Evolutionary conservation across 2,329 filamentous ascomycete genomes (phyloP).

Genomic region (Taxawa tesnikishii): DNA sequence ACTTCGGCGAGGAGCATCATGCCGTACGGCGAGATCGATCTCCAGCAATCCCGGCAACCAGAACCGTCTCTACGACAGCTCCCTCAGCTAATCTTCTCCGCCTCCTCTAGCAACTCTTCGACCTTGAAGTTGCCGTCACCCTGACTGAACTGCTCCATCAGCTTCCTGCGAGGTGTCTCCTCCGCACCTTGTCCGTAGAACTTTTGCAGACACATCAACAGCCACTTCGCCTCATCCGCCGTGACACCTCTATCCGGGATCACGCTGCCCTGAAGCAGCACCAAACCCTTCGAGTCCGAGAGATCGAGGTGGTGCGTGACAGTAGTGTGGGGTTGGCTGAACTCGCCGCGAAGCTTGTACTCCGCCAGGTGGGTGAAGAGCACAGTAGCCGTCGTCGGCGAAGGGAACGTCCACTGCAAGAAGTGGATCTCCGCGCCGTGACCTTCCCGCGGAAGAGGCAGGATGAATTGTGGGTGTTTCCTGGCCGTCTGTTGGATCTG

Average conservation of each 20-base stretch:
- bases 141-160: constrained; percentile 70
- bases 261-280: constrained; percentile 76
- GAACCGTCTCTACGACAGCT: no score
- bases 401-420: constrained; percentile 89
- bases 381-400: constrained; percentile 44
- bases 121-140: constrained; percentile 73
- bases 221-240: constrained; percentile 73
- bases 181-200: constrained; percentile 66
- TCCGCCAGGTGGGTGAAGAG: constrained; percentile 91
- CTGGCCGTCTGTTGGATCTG: constrained; percentile 61
- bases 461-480: constrained; percentile 73
- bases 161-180: constrained; percentile 44
- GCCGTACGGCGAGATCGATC: no score
- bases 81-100: constrained; percentile 56
- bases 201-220: constrained; percentile 85
- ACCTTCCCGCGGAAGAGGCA: constrained; percentile 61
- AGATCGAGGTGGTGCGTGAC: constrained; percentile 85
- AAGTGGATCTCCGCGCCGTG: constrained; percentile 87
- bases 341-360: constrained; percentile 84
- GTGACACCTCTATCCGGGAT: constrained; percentile 63
- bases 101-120: constrained; percentile 76
- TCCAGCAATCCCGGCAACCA: no score
- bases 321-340: constrained; percentile 82
- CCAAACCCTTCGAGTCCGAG: constrained; percentile 58
- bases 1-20: no score